Percentiles rank a stretch among this genome's conserved stretches.
Evolutionary conservation across 2,329 filamentous ascomycete species (phyloP).

Genomic region (Dendryphion nanum): DNA sequence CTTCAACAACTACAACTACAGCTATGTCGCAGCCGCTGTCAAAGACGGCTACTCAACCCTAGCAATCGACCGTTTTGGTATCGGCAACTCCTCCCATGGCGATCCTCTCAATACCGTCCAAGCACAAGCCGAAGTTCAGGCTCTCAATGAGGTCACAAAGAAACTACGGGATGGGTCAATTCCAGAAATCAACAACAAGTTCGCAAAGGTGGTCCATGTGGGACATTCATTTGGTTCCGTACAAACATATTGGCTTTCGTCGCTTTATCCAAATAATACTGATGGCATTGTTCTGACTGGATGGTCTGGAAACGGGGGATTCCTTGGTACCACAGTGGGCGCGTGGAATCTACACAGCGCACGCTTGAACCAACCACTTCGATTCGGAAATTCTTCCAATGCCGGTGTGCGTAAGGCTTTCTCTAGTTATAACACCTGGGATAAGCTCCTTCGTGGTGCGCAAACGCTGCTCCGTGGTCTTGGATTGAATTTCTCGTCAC

Average conservation of each 20-base stretch:
- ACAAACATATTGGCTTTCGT: conserved; percentile 57
- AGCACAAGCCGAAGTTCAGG: conserved; percentile 56
- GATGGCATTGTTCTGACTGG: conserved; percentile 62
- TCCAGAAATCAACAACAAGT: conserved; percentile 38
- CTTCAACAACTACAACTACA: conserved; percentile 60
- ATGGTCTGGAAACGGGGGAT: conserved; percentile 53
- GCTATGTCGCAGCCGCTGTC: conserved; percentile 58
- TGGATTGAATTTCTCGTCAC: conserved; percentile 10
- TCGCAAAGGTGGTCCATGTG: conserved; percentile 55
- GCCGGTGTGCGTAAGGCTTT: conserved; percentile 8
- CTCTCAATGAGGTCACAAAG: conserved; percentile 54
- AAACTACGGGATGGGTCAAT: conserved; percentile 50
- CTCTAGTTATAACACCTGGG: conserved; percentile 10
- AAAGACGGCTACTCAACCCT: conserved; percentile 59
- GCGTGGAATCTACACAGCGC: conserved; percentile 52
- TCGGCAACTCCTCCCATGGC: conserved; percentile 58
- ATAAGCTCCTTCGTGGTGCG: conserved; percentile 14
- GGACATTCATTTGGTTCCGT: conserved; percentile 65
- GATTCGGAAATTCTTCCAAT: conserved; percentile 35
- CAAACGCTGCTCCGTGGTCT: conserved; percentile 15
- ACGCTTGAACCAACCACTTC: conserved; percentile 40
- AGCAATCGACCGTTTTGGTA: conserved; percentile 61
- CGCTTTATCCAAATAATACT: conserved; percentile 52
- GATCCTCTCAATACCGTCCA: conserved; percentile 62
- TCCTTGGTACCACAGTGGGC: conserved; percentile 43